Evolutionary conservation across 345 rosid species (phyloP).

Genomic region (Garcia nutans): DNA sequence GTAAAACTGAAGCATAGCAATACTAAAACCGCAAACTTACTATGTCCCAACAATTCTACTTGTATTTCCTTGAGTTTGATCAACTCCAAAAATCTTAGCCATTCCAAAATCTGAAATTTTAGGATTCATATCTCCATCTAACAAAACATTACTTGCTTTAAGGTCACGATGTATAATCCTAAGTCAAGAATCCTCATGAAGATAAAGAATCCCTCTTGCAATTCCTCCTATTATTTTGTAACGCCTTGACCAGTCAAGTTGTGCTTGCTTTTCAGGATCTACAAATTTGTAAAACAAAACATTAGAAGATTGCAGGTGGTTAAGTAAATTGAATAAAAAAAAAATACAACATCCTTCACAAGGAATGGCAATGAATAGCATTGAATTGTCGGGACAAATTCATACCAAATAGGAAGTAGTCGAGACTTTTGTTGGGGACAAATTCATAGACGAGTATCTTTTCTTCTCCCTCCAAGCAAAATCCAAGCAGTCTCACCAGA

Average conservation of each 20-base stretch:
- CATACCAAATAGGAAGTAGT: slow-evolving; percentile 36
- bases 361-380: too few relatives aligned
- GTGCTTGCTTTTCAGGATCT: slow-evolving; percentile 16
- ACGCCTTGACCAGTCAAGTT: slow-evolving; percentile 20
- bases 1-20: too few relatives aligned
- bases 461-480: too few relatives aligned
- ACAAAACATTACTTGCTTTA: slow-evolving; percentile 24
- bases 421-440: too few relatives aligned
- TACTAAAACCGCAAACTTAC: slow-evolving; percentile 17
- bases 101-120: slow-evolving; percentile 31
- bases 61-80: slow-evolving; percentile 25
- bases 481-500: slow-evolving; percentile 44
- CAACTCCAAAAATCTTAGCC: slow-evolving; percentile 29
- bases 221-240: slow-evolving; percentile 24
- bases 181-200: slow-evolving; percentile 26
- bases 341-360: too few relatives aligned
- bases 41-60: slow-evolving; percentile 25
- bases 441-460: slow-evolving; percentile 54
- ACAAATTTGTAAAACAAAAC: neutral
- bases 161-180: slow-evolving; percentile 28
- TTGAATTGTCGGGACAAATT: too few relatives aligned
- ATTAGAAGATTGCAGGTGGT: too few relatives aligned
- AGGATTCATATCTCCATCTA: slow-evolving; percentile 25
- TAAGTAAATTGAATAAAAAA: too few relatives aligned
- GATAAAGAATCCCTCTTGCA: slow-evolving; percentile 27